Percentiles rank a stretch among this genome's conserved stretches.
Conservation (phyloP, 768 basidiomycete species). For the Lactarius vividus region DNA sequence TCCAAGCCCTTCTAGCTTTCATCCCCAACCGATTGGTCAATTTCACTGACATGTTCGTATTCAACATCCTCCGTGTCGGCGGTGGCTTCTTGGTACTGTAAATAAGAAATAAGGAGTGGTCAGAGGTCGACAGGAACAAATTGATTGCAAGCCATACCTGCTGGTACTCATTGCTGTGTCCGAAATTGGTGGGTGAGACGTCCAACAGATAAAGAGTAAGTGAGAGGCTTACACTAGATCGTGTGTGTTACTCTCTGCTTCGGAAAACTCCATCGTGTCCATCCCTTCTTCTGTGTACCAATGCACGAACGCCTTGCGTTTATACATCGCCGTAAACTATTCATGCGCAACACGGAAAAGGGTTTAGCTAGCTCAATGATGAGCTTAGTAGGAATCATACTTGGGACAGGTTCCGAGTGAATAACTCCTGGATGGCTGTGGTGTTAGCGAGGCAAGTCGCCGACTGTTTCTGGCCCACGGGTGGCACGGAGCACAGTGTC, state of each 20-base stretch:
- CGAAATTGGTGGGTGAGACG: conserved; percentile 21
- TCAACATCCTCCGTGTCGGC: conserved; percentile 24
- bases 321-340: conserved; percentile 80
- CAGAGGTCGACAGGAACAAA: background rate
- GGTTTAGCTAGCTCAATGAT: background rate
- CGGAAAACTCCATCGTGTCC: conserved; percentile 84
- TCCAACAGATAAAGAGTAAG: conserved; percentile 7
- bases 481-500: conserved; percentile 78
- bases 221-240: conserved; percentile 68
- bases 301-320: conserved; percentile 81
- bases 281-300: conserved; percentile 93
- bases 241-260: conserved; percentile 79
- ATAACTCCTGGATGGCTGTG: conserved; percentile 82
- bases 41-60: conserved; percentile 14
- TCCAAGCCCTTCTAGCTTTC: background rate
- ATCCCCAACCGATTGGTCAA: conserved; percentile 5
- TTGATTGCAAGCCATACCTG: conserved; percentile 47
- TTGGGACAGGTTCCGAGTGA: conserved; percentile 65
- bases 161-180: conserved; percentile 81
- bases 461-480: conserved; percentile 73
- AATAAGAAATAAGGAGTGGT: background rate
- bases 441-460: conserved; percentile 75
- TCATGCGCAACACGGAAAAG: background rate
- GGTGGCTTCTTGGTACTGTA: conserved; percentile 28
- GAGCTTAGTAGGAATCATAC: conserved; percentile 35